phyloP scores from a whole-genome alignment of 257 asterid genomes.

The Penstemon barbatus region DNA sequence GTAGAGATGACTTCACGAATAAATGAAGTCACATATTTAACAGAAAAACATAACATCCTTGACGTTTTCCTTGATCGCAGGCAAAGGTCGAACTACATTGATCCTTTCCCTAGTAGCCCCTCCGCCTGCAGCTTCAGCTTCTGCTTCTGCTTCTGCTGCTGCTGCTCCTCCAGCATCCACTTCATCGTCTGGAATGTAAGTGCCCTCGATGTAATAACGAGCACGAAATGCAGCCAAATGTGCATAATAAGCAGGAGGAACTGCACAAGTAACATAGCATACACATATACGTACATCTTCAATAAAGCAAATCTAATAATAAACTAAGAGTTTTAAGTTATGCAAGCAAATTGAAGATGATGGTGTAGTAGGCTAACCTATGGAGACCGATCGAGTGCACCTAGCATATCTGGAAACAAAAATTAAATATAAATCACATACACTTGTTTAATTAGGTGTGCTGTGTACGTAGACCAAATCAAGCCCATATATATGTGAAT shows the following conservation, averaged over 20 bases:
- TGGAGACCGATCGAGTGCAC: constrained; percentile 72
- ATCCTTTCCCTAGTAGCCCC: constrained; percentile 41
- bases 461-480: too few relatives aligned
- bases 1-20: too few relatives aligned
- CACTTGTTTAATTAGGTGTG: too few relatives aligned
- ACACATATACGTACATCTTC: too few relatives aligned
- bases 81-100: constrained; percentile 37
- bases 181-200: constrained; percentile 38
- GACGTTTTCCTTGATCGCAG: constrained; percentile 47
- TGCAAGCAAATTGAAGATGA: too few relatives aligned
- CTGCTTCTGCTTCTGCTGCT: constrained; percentile 29
- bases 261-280: constrained; percentile 34
- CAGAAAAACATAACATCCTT: constrained; percentile 76
- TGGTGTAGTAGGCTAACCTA: constrained; percentile 45
- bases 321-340: too few relatives aligned
- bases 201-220: constrained; percentile 57
- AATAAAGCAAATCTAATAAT: background rate
- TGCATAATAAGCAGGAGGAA: constrained; percentile 87
- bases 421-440: too few relatives aligned
- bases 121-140: constrained; percentile 26
- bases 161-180: constrained; percentile 36
- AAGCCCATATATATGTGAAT: too few relatives aligned
- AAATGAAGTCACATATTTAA: constrained; percentile 22
- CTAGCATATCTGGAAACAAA: constrained; percentile 58
- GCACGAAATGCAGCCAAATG: constrained; percentile 84